A percentile compares a stretch with the other conserved stretches of the same genome.
phyloP scores from a whole-genome alignment of 2,329 filamentous ascomycete genomes.

The Calonectria leucothoes region DNA sequence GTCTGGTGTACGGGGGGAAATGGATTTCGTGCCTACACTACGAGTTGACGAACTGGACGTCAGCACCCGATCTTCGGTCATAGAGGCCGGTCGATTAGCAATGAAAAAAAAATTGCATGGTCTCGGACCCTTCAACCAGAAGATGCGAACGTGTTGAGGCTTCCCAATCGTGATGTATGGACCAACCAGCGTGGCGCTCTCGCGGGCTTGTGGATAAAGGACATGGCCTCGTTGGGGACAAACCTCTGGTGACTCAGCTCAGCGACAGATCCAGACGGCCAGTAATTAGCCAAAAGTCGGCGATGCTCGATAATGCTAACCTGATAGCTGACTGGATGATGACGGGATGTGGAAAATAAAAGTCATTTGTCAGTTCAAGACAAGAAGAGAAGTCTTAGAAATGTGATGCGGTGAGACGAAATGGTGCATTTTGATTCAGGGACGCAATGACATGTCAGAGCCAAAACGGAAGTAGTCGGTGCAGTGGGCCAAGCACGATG shows the following conservation, averaged over 20 bases:
- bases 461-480: not conserved
- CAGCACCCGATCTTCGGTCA: conserved; percentile 54
- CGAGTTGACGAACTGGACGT: conserved; percentile 55
- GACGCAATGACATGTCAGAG: not conserved
- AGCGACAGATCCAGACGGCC: not conserved
- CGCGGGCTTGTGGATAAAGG: not conserved
- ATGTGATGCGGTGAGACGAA: not conserved
- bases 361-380: not conserved
- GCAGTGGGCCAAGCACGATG: conserved; percentile 6
- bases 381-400: not conserved
- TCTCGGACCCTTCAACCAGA: conserved; percentile 45
- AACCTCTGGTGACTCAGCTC: not conserved
- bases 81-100: conserved; percentile 57
- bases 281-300: not conserved
- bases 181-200: conserved; percentile 18
- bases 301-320: not conserved
- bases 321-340: not conserved
- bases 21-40: conserved; percentile 58
- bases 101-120: conserved; percentile 54
- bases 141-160: conserved; percentile 10
- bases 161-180: conserved; percentile 20
- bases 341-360: not conserved
- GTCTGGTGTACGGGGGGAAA: conserved; percentile 59
- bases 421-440: not conserved
- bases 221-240: not conserved